Conservation (phyloP, 371 early-diverging fungal species). For the Lichtheimia ornata region DNA sequence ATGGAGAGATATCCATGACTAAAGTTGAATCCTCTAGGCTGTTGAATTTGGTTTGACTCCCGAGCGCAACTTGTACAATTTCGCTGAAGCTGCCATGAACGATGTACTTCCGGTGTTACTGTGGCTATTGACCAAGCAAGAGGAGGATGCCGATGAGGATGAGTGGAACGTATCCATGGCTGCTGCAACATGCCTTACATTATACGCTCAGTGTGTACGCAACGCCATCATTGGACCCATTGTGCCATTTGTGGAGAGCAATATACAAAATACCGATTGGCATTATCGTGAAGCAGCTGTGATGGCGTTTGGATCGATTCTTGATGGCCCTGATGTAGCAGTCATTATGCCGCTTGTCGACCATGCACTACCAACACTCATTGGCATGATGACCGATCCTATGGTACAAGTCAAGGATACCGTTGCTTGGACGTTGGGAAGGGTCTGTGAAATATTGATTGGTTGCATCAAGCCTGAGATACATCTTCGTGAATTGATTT, state of each 20-base stretch:
- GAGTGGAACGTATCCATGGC: conserved; percentile 98
- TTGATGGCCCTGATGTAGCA: conserved; percentile 85
- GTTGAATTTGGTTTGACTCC: conserved; percentile 54
- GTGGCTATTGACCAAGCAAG: conserved; percentile 87
- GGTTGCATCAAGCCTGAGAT: conserved; percentile 78
- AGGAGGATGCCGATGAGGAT: conserved; percentile 97
- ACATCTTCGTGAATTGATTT: conserved; percentile 72
- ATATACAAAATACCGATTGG: conserved; percentile 88
- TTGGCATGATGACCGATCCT: conserved; percentile 87
- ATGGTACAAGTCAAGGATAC: conserved; percentile 90
- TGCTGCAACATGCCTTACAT: conserved; percentile 89
- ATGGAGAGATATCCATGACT: background rate
- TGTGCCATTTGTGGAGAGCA: conserved; percentile 86
- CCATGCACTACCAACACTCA: conserved; percentile 85
- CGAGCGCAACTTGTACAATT: conserved; percentile 63
- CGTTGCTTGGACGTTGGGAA: conserved; percentile 95
- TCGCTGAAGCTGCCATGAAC: conserved; percentile 75
- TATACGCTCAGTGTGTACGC: conserved; percentile 82
- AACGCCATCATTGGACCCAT: conserved; percentile 79
- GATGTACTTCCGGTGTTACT: conserved; percentile 89
- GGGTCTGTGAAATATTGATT: conserved; percentile 77
- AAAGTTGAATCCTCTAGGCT: conserved; percentile 35
- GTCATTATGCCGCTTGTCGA: conserved; percentile 77
- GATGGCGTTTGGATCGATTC: conserved; percentile 97
- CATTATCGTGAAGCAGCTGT: conserved; percentile 93